Evolutionary conservation across 2,329 filamentous ascomycete genomes (phyloP).

Genomic region (Botrytis fragariae): DNA sequence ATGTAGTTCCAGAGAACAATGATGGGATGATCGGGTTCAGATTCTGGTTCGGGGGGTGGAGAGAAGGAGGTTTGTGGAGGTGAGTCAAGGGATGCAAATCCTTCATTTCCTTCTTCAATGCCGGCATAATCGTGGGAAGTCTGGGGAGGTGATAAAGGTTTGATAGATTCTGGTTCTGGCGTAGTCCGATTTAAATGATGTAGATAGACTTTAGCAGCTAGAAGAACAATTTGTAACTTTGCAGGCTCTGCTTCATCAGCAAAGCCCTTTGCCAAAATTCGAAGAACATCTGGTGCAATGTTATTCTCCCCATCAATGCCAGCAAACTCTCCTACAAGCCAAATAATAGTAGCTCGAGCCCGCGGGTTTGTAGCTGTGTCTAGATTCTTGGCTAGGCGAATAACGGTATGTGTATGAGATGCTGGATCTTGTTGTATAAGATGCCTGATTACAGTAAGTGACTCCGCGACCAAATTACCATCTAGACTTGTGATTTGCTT

Average conservation of each 20-base stretch:
- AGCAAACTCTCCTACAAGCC: constrained; percentile 94
- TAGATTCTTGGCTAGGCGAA: constrained; percentile 85
- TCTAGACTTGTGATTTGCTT: constrained; percentile 87
- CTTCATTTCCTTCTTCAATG: constrained; percentile 30
- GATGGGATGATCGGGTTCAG: constrained; percentile 59
- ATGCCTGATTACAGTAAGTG: constrained; percentile 90
- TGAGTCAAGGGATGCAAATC: constrained; percentile 31
- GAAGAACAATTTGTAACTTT: constrained; percentile 85
- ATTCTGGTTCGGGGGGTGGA: constrained; percentile 23
- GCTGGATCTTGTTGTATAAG: constrained; percentile 88
- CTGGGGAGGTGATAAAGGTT: constrained; percentile 29
- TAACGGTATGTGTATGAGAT: constrained; percentile 79
- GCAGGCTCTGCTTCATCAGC: constrained; percentile 78
- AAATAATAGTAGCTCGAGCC: constrained; percentile 91
- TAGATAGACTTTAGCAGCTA: constrained; percentile 95
- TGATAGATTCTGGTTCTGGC: constrained; percentile 40
- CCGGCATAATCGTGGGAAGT: constrained; percentile 32
- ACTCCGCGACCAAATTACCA: constrained; percentile 84
- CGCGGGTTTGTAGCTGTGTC: constrained; percentile 84
- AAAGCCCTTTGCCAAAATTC: constrained; percentile 84
- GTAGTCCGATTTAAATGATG: constrained; percentile 73
- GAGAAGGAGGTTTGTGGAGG: constrained; percentile 25
- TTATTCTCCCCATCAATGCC: constrained; percentile 78
- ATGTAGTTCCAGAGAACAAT: constrained; percentile 80
- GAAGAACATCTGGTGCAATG: constrained; percentile 87